These are phyloP conservation scores for Cutaneotrichosporon dermatis DNA, from an alignment of 1,284 basidiomycete species.

Conservation along the genomic window DNA sequence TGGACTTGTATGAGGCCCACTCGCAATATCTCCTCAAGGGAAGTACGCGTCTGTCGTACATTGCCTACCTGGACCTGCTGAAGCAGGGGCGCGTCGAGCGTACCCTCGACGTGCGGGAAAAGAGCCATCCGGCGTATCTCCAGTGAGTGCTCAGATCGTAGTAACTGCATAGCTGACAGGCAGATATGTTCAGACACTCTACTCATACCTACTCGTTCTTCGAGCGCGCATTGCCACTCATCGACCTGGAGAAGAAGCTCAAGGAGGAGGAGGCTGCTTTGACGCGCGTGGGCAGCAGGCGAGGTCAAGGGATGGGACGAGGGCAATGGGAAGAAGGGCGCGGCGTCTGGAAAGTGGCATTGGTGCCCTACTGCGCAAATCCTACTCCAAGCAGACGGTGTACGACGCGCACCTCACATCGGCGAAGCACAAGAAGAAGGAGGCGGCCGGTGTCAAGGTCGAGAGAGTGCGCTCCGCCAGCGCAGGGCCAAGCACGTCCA, in stretches of 20 bases:
- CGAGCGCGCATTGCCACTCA: conserved; percentile 79
- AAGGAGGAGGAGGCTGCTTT: conserved; percentile 66
- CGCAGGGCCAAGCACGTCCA: conserved; percentile 5
- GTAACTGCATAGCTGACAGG: neutral
- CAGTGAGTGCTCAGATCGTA: conserved; percentile 53
- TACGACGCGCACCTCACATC: conserved; percentile 94
- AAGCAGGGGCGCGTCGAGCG: conserved; percentile 49
- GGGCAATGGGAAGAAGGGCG: conserved; percentile 46
- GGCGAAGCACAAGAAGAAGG: conserved; percentile 91
- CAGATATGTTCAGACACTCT: conserved; percentile 77
- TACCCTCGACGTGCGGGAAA: conserved; percentile 69
- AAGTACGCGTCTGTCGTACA: conserved; percentile 73
- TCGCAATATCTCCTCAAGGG: conserved; percentile 78
- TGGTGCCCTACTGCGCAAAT: conserved; percentile 96
- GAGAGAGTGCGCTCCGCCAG: conserved; percentile 26
- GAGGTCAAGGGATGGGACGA: conserved; percentile 75
- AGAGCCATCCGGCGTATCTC: conserved; percentile 71
- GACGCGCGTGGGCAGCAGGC: conserved; percentile 72
- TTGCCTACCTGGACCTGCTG: conserved; percentile 86
- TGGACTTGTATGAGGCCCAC: conserved; percentile 88
- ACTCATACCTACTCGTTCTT: conserved; percentile 80
- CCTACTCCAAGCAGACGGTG: conserved; percentile 95
- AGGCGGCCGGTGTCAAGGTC: conserved; percentile 45
- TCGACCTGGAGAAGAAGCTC: conserved; percentile 71
- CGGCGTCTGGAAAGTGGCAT: conserved; percentile 57